Base-by-base conservation (phyloP, 2,329 filamentous ascomycete species). In the Metarhizium album region DNA sequence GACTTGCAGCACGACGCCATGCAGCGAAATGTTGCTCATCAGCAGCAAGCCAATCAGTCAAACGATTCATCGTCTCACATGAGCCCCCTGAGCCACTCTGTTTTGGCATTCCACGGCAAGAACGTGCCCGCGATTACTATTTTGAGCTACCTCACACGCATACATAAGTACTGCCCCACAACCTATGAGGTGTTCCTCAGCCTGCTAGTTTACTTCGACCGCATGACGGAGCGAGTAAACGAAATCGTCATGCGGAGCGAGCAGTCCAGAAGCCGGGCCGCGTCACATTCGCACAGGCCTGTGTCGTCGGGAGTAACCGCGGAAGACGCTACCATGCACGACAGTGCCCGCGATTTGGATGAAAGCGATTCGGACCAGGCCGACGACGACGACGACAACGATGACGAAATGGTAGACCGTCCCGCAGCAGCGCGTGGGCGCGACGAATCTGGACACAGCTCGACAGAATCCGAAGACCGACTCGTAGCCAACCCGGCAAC, bases 161-260 rank as follows among this genome's bases (percentile, higher is more conserved):
- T 98, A 64, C 91, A 98, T 71, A 96, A 96, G 71, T 98, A 98
- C 70, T 98, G 93, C 62, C 93, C 93, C 0, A 97, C 93, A 5
- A 97, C 93, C 1, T 98, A 95, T 65, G 93, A 98, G 68, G 93
- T 98, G 0, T 98, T 98, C 64, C 72, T 98, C 53, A 96, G 90
- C 64, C 70, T 98, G 61, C 72, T 98, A 50, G 90, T 98, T 31
- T 98, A 97, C 69, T 98, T 98, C 69, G 93, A 98, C 66, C 86
- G 93, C 55, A 98, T 98, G 93, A 96, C 91, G 42, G 93, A 97
- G 66, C 80, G 89, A 52, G 90, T 97, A 53, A 97, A 97, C 64
- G 84, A 86, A 43, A 77, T 84, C 52, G 85, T 89, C 6, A 77
- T 86, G 65, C 81, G 85, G 63, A 81, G 78, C 62, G 84, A 78